Percentiles rank a stretch among this genome's conserved stretches.
Conservation (phyloP, 2,329 filamentous ascomycete species). For the Scedosporium minutisporum region DNA sequence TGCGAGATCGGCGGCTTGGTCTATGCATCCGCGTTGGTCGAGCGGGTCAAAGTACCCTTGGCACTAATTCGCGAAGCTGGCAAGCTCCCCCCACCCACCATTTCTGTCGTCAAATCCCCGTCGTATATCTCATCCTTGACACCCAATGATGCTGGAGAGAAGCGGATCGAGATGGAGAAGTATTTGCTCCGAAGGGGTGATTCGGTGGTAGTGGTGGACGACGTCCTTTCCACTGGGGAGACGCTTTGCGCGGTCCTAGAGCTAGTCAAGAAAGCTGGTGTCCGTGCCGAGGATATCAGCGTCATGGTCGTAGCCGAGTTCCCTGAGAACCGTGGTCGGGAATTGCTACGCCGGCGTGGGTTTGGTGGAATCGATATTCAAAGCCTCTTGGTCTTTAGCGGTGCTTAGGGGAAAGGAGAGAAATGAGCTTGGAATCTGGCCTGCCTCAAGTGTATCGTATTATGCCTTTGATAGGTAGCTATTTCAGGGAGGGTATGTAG, state of each 20-base stretch:
- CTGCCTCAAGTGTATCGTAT: no score
- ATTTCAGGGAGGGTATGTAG: no score
- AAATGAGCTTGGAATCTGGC: no score
- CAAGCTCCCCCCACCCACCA: slow-evolving; percentile 48
- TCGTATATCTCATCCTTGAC: slow-evolving; percentile 45
- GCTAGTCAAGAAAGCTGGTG: slow-evolving; percentile 33
- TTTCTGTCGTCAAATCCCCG: slow-evolving; percentile 34
- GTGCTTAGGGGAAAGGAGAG: slow-evolving; percentile 10
- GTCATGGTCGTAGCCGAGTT: slow-evolving; percentile 51
- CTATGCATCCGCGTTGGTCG: slow-evolving; percentile 42
- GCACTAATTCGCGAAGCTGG: slow-evolving; percentile 43
- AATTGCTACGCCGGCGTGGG: slow-evolving; percentile 31
- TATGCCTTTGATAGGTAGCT: no score
- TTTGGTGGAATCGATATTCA: slow-evolving; percentile 41
- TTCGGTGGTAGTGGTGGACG: slow-evolving; percentile 47
- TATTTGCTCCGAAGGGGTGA: slow-evolving; percentile 27
- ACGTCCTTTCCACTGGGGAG: slow-evolving; percentile 46
- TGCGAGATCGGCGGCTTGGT: slow-evolving; percentile 50
- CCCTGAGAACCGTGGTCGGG: slow-evolving; percentile 41
- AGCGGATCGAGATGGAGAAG: slow-evolving; percentile 38
- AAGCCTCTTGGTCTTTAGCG: slow-evolving; percentile 37
- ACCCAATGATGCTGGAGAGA: slow-evolving; percentile 15
- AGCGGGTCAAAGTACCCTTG: slow-evolving; percentile 29
- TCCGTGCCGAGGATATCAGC: slow-evolving; percentile 29
- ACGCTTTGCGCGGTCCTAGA: slow-evolving; percentile 44